Evolutionary conservation across 2,329 filamentous ascomycete species (phyloP).

Genomic region (Phialemonium atrogriseum): DNA sequence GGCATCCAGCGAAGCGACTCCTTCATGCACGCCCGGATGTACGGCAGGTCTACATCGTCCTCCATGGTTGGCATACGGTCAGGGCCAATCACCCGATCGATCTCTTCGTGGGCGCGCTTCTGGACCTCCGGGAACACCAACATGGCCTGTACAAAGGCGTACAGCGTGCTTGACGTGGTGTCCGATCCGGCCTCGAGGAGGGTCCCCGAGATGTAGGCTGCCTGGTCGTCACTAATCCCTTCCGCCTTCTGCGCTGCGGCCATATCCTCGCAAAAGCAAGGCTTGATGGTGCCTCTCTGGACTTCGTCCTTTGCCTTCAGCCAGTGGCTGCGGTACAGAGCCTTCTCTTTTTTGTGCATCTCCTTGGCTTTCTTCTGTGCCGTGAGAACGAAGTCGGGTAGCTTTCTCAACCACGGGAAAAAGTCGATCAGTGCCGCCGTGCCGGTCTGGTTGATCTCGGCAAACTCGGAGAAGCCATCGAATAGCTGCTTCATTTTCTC

Average conservation of each 20-base stretch:
- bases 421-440: slow-evolving; percentile 34
- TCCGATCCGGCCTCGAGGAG: slow-evolving; percentile 28
- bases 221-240: slow-evolving; percentile 16
- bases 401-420: slow-evolving; percentile 29
- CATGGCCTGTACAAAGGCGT: slow-evolving; percentile 36
- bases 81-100: slow-evolving; percentile 28
- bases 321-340: slow-evolving; percentile 27
- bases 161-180: slow-evolving; percentile 29
- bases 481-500: slow-evolving; percentile 9
- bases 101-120: slow-evolving; percentile 24
- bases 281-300: slow-evolving; percentile 4
- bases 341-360: slow-evolving; percentile 29
- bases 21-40: slow-evolving; percentile 30
- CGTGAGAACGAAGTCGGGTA: slow-evolving; percentile 32
- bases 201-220: slow-evolving; percentile 20
- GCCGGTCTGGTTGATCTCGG: slow-evolving; percentile 25
- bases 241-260: slow-evolving; percentile 7
- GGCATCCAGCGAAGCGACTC: slow-evolving; percentile 35
- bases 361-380: slow-evolving; percentile 25
- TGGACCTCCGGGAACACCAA: slow-evolving; percentile 29
- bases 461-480: slow-evolving; percentile 25
- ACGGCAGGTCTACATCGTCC: slow-evolving; percentile 28
- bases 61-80: slow-evolving; percentile 25
- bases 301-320: slow-evolving; percentile 23
- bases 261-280: slow-evolving; percentile 4